These are phyloP conservation scores for Austroboletus novae-zelandiae DNA, from an alignment of 1,284 basidiomycete species.

Conservation along the genomic window DNA sequence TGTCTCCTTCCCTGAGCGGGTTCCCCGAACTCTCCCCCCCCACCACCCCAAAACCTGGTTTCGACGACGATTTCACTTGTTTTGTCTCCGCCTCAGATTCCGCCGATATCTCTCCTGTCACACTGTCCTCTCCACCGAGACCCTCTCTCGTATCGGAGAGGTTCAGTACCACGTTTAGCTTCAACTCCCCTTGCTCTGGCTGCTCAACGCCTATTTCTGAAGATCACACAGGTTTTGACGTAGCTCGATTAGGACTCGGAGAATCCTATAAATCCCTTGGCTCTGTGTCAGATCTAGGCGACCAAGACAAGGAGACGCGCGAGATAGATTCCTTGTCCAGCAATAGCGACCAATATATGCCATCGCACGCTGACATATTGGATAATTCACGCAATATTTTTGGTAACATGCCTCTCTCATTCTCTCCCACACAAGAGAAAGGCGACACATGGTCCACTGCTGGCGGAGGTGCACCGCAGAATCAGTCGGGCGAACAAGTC, in stretches of 20 bases:
- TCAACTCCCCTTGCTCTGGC: conserved; percentile 16
- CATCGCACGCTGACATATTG: conserved; percentile 50
- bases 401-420: conserved; percentile 30
- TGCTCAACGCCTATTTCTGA: conserved; percentile 26
- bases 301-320: conserved; percentile 25
- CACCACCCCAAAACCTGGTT: conserved; percentile 39
- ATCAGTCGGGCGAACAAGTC: conserved; percentile 16
- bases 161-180: conserved; percentile 28
- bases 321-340: conserved; percentile 15
- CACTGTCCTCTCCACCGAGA: conserved; percentile 9
- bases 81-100: conserved; percentile 53
- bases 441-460: background rate
- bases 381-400: conserved; percentile 57
- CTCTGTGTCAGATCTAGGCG: conserved; percentile 48
- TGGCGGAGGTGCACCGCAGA: background rate
- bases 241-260: conserved; percentile 15
- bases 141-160: conserved; percentile 12
- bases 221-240: conserved; percentile 14
- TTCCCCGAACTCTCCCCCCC: conserved; percentile 17
- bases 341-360: conserved; percentile 40
- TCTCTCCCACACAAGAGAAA: conserved; percentile 20
- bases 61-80: conserved; percentile 77
- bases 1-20: conserved; percentile 25
- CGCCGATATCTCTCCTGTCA: conserved; percentile 2
- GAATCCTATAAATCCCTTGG: conserved; percentile 47